Evolutionary conservation across 257 asterid genomes (phyloP).

Genomic region (Handroanthus guayacan): DNA sequence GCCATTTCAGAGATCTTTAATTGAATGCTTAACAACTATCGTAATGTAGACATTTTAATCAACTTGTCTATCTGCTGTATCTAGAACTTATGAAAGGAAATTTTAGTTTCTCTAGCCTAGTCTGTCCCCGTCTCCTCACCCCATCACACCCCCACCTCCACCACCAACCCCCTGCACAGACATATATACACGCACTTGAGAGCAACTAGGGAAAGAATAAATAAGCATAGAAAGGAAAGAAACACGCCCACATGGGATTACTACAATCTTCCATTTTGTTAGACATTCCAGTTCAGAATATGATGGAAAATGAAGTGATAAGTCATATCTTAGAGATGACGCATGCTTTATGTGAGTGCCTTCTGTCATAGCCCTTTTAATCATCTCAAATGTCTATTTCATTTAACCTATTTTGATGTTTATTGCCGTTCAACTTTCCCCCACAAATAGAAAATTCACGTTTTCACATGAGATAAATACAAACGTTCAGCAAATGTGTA

Average conservation of each 20-base stretch:
- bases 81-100: background rate
- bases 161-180: too few relatives aligned
- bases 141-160: too few relatives aligned
- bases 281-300: too few relatives aligned
- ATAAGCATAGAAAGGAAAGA: background rate
- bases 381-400: background rate
- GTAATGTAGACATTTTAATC: background rate
- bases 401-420: slow-evolving; percentile 5
- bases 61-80: background rate
- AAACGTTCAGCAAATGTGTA: background rate
- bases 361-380: background rate
- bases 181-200: too few relatives aligned
- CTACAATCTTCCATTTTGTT: background rate
- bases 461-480: slow-evolving; percentile 2
- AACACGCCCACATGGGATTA: background rate
- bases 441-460: background rate
- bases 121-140: background rate
- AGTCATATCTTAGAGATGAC: background rate
- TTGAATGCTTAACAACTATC: background rate
- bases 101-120: background rate
- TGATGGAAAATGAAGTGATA: too few relatives aligned
- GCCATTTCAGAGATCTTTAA: background rate
- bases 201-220: background rate
- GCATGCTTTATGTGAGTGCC: slow-evolving; percentile 12
- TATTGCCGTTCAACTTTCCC: background rate